phyloP scores from a whole-genome alignment of 2,329 filamentous ascomycete genomes.

The Metarhizium anisopliae region DNA sequence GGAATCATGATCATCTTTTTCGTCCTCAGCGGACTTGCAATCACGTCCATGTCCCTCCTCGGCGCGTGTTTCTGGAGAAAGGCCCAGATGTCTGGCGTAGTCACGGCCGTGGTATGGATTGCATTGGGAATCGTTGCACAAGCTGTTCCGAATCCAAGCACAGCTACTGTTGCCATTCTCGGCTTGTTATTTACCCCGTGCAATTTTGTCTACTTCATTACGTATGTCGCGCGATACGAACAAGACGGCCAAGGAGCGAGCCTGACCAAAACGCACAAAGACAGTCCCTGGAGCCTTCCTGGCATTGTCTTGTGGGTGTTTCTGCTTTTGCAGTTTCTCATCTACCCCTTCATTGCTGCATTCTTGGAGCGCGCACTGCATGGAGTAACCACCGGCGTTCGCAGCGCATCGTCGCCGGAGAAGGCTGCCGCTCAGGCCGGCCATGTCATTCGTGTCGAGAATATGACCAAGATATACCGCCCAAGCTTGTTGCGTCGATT shows the following conservation, averaged over 20 bases:
- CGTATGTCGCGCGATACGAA: conserved; percentile 71
- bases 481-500: conserved; percentile 53
- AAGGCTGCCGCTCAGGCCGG: conserved; percentile 57
- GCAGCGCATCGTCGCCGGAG: conserved; percentile 14
- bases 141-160: conserved; percentile 53
- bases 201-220: conserved; percentile 75
- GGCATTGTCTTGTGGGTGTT: conserved; percentile 70
- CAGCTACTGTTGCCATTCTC: conserved; percentile 57
- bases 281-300: conserved; percentile 58
- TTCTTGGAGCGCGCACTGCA: conserved; percentile 52
- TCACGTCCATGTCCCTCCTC: conserved; percentile 68
- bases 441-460: conserved; percentile 10
- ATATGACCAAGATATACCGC: conserved; percentile 70
- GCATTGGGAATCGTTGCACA: conserved; percentile 76
- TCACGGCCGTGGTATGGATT: conserved; percentile 59
- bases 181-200: conserved; percentile 77
- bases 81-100: conserved; percentile 72
- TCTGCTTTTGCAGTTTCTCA: conserved; percentile 56
- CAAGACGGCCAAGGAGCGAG: conserved; percentile 48
- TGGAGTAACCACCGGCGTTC: conserved; percentile 40
- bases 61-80: conserved; percentile 71
- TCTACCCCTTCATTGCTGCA: conserved; percentile 64
- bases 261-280: conserved; percentile 54
- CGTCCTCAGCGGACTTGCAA: conserved; percentile 60
- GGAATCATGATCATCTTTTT: conserved; percentile 61